phyloP scores from a whole-genome alignment of 1,284 basidiomycete species.

The Apiotrichum brassicae region DNA sequence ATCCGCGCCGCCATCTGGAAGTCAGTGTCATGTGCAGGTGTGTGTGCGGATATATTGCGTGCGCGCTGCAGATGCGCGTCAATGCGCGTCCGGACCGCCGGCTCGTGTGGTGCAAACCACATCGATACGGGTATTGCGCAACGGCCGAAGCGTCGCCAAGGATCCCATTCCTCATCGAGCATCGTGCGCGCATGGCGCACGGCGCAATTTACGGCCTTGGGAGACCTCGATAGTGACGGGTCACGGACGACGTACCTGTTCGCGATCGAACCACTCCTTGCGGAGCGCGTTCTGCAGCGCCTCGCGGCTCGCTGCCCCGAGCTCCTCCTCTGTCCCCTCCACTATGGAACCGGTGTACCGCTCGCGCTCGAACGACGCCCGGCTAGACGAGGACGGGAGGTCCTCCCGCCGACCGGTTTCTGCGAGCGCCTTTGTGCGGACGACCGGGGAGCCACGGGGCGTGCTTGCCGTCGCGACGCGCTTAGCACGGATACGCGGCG shows the following conservation, averaged over 20 bases:
- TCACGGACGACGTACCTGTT: slow-evolving; percentile 28
- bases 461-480: neutral
- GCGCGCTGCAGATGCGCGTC: neutral
- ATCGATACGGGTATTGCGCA: no score
- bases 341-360: slow-evolving; percentile 16
- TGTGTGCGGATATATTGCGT: no score
- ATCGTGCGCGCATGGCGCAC: neutral
- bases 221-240: no score
- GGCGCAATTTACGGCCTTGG: no score
- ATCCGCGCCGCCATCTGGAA: slow-evolving; percentile 10
- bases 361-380: neutral
- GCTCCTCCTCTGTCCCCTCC: slow-evolving; percentile 32
- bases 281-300: slow-evolving; percentile 29
- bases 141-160: no score
- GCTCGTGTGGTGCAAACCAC: neutral
- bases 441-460: neutral
- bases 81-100: neutral
- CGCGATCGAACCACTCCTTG: slow-evolving; percentile 31
- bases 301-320: slow-evolving; percentile 23
- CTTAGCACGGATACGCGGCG: slow-evolving; percentile 12
- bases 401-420: no score
- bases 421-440: neutral
- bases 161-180: no score
- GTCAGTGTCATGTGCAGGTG: no score
- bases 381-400: neutral